These are phyloP conservation scores for Cyphellophora attinorum DNA, from an alignment of 2,329 filamentous ascomycete genomes.

Conservation along the genomic window DNA sequence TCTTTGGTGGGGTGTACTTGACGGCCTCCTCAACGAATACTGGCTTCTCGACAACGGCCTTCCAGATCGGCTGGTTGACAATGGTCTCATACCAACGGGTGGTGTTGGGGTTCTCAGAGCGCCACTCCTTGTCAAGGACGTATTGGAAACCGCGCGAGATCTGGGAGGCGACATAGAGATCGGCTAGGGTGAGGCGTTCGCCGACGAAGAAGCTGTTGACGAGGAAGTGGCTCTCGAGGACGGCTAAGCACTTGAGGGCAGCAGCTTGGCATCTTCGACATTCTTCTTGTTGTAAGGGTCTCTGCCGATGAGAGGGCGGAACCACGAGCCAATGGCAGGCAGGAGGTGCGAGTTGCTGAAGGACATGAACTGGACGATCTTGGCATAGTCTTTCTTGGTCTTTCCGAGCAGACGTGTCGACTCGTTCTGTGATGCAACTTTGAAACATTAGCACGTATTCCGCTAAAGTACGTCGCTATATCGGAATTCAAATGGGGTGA, in stretches of 20 bases:
- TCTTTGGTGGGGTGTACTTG: slow-evolving; percentile 66
- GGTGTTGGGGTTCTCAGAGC: slow-evolving; percentile 70
- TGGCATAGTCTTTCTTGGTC: slow-evolving; percentile 62
- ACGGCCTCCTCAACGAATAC: slow-evolving; percentile 72
- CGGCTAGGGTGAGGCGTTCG: slow-evolving; percentile 94
- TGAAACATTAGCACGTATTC: slow-evolving; percentile 2
- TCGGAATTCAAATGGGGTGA: slow-evolving; percentile 7
- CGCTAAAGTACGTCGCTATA: slow-evolving; percentile 8
- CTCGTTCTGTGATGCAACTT: slow-evolving; percentile 98
- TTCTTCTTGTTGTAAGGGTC: slow-evolving; percentile 96
- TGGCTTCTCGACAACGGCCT: slow-evolving; percentile 64
- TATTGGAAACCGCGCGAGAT: slow-evolving; percentile 81
- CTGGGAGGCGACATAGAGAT: slow-evolving; percentile 74
- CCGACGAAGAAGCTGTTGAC: slow-evolving; percentile 95
- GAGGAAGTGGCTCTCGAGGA: slow-evolving; percentile 78
- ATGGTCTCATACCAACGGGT: slow-evolving; percentile 94
- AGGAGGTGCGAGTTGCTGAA: slow-evolving; percentile 88
- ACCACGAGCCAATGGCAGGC: slow-evolving; percentile 65
- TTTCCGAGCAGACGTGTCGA: slow-evolving; percentile 98
- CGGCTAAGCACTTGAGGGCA: slow-evolving; percentile 56
- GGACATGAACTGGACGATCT: slow-evolving; percentile 97
- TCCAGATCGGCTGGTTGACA: slow-evolving; percentile 85
- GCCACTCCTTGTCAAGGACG: slow-evolving; percentile 89
- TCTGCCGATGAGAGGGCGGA: slow-evolving; percentile 72
- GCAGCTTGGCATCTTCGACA: slow-evolving; percentile 71